phyloP scores from a whole-genome alignment of 73 alveolate genomes.

The Paraurostyla sp. region DNA sequence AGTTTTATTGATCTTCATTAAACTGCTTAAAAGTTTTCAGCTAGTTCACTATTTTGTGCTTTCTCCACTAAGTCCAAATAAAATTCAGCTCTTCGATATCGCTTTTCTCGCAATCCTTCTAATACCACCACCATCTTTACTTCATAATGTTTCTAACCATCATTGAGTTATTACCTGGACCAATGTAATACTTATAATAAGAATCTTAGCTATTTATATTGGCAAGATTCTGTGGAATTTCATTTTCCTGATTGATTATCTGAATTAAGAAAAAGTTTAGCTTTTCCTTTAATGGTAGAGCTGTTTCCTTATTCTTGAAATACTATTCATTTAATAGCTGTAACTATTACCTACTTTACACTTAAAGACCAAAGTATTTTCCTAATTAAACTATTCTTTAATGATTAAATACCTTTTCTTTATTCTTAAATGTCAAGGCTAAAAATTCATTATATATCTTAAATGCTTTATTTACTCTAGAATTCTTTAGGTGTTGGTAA shows the following conservation, averaged over 20 bases:
- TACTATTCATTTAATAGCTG: neutral
- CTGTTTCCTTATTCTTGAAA: conserved; percentile 37
- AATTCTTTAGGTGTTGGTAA: neutral
- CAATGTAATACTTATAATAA: conserved; percentile 47
- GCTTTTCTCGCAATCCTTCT: conserved; percentile 45
- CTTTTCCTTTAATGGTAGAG: conserved; percentile 63
- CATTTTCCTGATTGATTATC: conserved; percentile 30
- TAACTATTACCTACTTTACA: neutral
- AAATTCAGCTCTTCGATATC: conserved; percentile 66
- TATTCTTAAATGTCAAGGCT: conserved; percentile 15
- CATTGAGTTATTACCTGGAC: conserved; percentile 64
- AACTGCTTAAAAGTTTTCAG: neutral
- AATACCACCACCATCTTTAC: conserved; percentile 73
- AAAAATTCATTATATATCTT: conserved; percentile 25
- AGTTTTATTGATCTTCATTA: neutral
- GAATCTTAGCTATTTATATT: neutral
- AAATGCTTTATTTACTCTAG: conserved; percentile 9
- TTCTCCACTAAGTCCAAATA: conserved; percentile 72
- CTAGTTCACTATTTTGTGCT: conserved; percentile 2
- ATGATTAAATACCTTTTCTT: neutral
- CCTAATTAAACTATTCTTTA: neutral
- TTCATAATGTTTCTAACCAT: conserved; percentile 58
- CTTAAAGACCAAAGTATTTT: neutral
- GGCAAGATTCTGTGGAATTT: neutral
- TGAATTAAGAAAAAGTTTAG: neutral